Percentiles rank a stretch among this genome's conserved stretches.
phyloP scores from a whole-genome alignment of 2,329 filamentous ascomycete genomes.

The Neonectria magnoliae region DNA sequence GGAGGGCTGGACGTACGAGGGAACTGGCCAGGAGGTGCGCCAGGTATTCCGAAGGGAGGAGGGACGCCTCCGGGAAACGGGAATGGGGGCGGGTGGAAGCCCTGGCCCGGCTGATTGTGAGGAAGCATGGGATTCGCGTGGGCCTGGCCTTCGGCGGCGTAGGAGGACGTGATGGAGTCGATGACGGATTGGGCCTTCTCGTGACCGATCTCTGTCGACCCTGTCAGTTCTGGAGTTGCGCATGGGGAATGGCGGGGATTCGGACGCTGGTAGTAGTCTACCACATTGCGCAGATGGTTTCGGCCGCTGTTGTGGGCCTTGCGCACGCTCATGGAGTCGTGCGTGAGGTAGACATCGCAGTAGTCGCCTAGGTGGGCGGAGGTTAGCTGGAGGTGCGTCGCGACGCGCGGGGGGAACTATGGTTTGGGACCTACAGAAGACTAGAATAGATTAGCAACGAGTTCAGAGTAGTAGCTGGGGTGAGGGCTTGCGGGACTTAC shows the following conservation, averaged over 20 bases:
- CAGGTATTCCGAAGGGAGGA: constrained; percentile 66
- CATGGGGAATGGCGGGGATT: constrained; percentile 18
- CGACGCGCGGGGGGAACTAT: constrained; percentile 18
- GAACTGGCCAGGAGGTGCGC: constrained; percentile 52
- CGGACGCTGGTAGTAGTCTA: constrained; percentile 96
- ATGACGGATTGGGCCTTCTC: constrained; percentile 99
- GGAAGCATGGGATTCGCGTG: constrained; percentile 85
- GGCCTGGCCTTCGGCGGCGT: constrained; percentile 91
- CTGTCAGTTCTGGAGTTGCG: constrained; percentile 17
- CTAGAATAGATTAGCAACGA: constrained; percentile 49
- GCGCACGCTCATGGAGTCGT: constrained; percentile 99
- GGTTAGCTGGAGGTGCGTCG: constrained; percentile 35
- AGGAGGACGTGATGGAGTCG: constrained; percentile 95
- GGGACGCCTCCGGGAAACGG: constrained; percentile 70
- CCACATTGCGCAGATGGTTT: constrained; percentile 96
- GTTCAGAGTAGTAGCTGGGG: constrained; percentile 14
- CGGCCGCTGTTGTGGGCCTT: constrained; percentile 97
- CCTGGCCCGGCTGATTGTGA: constrained; percentile 70
- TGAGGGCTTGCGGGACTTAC: constrained; percentile 63
- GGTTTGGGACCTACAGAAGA: constrained; percentile 36
- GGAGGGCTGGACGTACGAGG: constrained; percentile 59
- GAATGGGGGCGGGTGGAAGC: constrained; percentile 64
- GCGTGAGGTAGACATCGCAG: constrained; percentile 99
- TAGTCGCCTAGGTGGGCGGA: constrained; percentile 75
- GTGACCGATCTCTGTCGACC: constrained; percentile 84